Evolutionary conservation across 2,329 filamentous ascomycete genomes (phyloP).

Genomic region (Phialemonium atrogriseum): DNA sequence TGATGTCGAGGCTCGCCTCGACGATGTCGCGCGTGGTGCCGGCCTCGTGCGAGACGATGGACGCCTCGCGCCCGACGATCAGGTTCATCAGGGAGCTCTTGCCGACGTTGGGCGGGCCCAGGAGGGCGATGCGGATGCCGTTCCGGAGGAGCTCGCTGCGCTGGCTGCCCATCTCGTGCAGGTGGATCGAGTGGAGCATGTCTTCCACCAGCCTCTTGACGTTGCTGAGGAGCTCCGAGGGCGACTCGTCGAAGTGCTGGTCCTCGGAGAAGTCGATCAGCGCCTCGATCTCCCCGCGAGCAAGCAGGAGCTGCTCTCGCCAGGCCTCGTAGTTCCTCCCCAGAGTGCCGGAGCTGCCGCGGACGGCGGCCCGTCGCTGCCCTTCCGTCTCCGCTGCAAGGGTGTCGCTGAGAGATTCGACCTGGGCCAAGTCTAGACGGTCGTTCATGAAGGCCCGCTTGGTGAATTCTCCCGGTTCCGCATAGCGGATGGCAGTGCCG

Average conservation of each 20-base stretch:
- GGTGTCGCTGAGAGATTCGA: conserved; percentile 56
- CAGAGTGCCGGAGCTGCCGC: conserved; percentile 63
- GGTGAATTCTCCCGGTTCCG: conserved; percentile 93
- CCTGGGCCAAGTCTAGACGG: conserved; percentile 78
- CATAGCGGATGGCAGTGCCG: conserved; percentile 58
- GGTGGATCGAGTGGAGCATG: conserved; percentile 54
- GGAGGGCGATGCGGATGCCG: conserved; percentile 76
- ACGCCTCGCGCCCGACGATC: conserved; percentile 84
- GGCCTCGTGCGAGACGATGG: conserved; percentile 87
- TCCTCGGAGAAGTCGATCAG: conserved; percentile 97
- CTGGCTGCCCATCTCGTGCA: conserved; percentile 69
- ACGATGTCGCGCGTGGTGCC: conserved; percentile 93
- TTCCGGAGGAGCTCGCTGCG: conserved; percentile 75
- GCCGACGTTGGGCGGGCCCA: conserved; percentile 88
- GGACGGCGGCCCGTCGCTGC: conserved; percentile 78
- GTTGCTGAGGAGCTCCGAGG: conserved; percentile 59
- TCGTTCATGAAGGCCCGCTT: conserved; percentile 82
- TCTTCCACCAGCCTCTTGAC: conserved; percentile 56
- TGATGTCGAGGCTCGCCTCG: conserved; percentile 82
- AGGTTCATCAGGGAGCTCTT: conserved; percentile 92
- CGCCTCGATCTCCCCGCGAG: conserved; percentile 86
- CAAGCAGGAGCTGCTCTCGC: conserved; percentile 68
- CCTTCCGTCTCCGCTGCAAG: conserved; percentile 76
- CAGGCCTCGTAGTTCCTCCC: conserved; percentile 74
- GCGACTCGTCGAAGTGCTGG: conserved; percentile 90